A percentile compares a stretch with the other conserved stretches of the same genome.
phyloP scores from a whole-genome alignment of 495 filamentous ascomycete species.

The Rostrohypoxylon terebratum region DNA sequence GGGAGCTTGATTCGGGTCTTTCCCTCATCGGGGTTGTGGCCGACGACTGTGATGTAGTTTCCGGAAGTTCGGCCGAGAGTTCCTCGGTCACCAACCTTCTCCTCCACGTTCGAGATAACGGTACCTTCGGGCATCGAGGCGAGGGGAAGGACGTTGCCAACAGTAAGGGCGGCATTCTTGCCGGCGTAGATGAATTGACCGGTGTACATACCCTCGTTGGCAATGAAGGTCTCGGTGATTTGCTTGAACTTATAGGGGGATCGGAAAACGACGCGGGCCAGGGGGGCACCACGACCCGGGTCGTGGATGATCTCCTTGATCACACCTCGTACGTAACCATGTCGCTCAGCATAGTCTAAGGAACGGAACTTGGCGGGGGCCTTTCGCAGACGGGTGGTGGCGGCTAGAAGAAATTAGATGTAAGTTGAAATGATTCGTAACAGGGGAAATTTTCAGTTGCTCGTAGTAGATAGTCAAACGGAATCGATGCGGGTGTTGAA shows the following conservation, averaged over 20 bases:
- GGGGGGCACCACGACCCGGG: slow-evolving; percentile 95
- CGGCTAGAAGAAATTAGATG: slow-evolving; percentile 45
- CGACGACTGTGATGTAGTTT: slow-evolving; percentile 99
- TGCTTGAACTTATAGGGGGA: slow-evolving; percentile 92
- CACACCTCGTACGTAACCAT: slow-evolving; percentile 96
- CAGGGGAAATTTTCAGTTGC: slow-evolving; percentile 14
- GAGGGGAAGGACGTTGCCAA: slow-evolving; percentile 97
- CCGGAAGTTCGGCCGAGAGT: slow-evolving; percentile 94
- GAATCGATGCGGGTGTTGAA: slow-evolving; percentile 23
- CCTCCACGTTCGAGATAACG: slow-evolving; percentile 98
- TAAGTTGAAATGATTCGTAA: slow-evolving; percentile 32
- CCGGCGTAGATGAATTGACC: slow-evolving; percentile 99
- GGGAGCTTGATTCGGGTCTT: slow-evolving; percentile 99
- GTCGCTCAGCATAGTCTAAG: slow-evolving; percentile 93
- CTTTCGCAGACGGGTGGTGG: slow-evolving; percentile 91
- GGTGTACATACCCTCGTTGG: slow-evolving; percentile 99
- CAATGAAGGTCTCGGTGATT: slow-evolving; percentile 96
- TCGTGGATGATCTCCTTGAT: slow-evolving; percentile 99
- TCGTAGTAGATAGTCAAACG: slow-evolving; percentile 34
- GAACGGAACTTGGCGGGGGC: slow-evolving; percentile 87
- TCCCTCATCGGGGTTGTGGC: slow-evolving; percentile 98
- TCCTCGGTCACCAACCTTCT: slow-evolving; percentile 97
- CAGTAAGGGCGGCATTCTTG: slow-evolving; percentile 94
- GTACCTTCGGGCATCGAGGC: slow-evolving; percentile 97
- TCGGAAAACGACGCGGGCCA: slow-evolving; percentile 96